phyloP scores from a whole-genome alignment of 495 filamentous ascomycete genomes.

The Podospora australis region DNA sequence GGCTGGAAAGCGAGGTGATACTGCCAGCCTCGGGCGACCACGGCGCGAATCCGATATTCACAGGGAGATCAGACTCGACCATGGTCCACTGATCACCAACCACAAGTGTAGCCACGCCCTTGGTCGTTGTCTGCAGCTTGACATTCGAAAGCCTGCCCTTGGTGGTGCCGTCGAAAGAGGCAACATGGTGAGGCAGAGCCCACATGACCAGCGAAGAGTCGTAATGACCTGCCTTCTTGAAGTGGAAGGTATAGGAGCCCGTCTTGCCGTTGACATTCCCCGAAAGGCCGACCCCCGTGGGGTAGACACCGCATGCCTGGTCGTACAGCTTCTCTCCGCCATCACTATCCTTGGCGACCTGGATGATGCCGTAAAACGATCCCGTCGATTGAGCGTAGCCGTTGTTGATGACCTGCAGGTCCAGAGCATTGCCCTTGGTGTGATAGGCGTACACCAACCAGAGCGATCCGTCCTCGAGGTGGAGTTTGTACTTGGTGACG shows the following conservation, averaged over 20 bases:
- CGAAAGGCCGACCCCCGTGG: constrained; percentile 53
- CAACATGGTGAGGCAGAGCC: constrained; percentile 79
- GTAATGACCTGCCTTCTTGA: constrained; percentile 58
- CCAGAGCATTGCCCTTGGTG: constrained; percentile 33
- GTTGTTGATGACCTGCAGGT: constrained; percentile 43
- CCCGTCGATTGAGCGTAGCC: constrained; percentile 34
- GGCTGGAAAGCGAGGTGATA: constrained; percentile 42
- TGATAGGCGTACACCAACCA: constrained; percentile 82
- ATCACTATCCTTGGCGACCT: constrained; percentile 65
- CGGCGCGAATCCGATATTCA: constrained; percentile 65
- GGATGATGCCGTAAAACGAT: constrained; percentile 62
- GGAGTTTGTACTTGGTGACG: constrained; percentile 70
- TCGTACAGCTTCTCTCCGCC: constrained; percentile 64
- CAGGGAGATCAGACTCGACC: constrained; percentile 65
- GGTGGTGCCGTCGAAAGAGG: constrained; percentile 62
- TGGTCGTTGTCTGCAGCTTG: constrained; percentile 74
- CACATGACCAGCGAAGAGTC: constrained; percentile 68
- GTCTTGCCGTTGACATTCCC: constrained; percentile 51
- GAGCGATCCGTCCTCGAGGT: constrained; percentile 60
- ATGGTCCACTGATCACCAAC: constrained; percentile 74
- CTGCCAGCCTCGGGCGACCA: constrained; percentile 57
- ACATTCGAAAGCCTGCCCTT: constrained; percentile 48
- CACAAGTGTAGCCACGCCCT: constrained; percentile 71
- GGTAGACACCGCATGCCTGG: constrained; percentile 65
- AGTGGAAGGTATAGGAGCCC: constrained; percentile 69